These are phyloP conservation scores for Conringia planisiliqua DNA, from an alignment of 345 rosid species.

Conservation along the genomic window DNA sequence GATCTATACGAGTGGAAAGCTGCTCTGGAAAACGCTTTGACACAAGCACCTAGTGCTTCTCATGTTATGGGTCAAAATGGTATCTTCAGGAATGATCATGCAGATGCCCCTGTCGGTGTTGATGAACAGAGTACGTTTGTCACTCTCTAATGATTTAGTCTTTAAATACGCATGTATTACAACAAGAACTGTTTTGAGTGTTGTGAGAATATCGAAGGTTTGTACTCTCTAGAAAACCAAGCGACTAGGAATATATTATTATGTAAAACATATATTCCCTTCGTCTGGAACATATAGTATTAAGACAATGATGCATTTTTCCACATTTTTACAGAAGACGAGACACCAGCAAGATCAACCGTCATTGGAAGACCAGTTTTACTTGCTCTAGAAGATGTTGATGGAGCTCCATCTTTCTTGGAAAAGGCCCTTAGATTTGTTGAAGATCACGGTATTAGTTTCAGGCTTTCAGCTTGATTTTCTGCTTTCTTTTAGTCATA, in stretches of 20 bases:
- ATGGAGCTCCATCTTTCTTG: slow-evolving; percentile 96
- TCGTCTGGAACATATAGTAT: slow-evolving; percentile 5
- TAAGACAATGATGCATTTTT: slow-evolving; percentile 14
- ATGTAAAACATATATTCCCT: slow-evolving; percentile 6
- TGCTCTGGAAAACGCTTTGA: slow-evolving; percentile 87
- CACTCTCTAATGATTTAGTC: neutral
- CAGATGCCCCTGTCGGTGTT: slow-evolving; percentile 47
- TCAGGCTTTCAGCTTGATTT: slow-evolving; percentile 15
- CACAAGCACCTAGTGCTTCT: slow-evolving; percentile 82
- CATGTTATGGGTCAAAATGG: slow-evolving; percentile 81
- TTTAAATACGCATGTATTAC: neutral
- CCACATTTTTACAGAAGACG: slow-evolving; percentile 47
- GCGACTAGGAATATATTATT: neutral
- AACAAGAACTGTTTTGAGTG: neutral
- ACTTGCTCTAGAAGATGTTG: slow-evolving; percentile 95
- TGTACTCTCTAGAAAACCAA: neutral
- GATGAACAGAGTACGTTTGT: slow-evolving; percentile 35
- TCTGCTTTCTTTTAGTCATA: neutral
- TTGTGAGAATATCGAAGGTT: slow-evolving; percentile 5
- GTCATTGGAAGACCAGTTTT: slow-evolving; percentile 81
- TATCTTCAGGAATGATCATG: slow-evolving; percentile 60
- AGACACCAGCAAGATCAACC: slow-evolving; percentile 47
- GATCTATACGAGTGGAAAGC: slow-evolving; percentile 89
- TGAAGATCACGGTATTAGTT: slow-evolving; percentile 78
- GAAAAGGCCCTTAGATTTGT: slow-evolving; percentile 93